These are phyloP conservation scores for Ophiostoma angusticollis DNA, from an alignment of 2,329 filamentous ascomycete species.

Conservation along the genomic window DNA sequence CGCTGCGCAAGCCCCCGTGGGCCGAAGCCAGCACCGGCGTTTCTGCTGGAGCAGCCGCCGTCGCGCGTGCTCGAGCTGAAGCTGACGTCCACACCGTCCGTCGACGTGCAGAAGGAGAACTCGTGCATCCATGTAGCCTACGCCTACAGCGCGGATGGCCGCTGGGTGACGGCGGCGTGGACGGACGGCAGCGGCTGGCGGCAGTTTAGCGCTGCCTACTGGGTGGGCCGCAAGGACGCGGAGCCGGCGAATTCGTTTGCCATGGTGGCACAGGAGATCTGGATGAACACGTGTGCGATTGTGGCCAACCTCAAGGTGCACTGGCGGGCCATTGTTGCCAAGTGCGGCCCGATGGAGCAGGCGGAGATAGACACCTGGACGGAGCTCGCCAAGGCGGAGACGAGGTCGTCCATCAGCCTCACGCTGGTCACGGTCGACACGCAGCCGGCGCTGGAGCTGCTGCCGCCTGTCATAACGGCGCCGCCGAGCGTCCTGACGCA, in stretches of 20 bases:
- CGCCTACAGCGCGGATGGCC: conserved; percentile 57
- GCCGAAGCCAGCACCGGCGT: conserved; percentile 51
- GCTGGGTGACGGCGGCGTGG: conserved; percentile 73
- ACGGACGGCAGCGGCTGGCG: conserved; percentile 64
- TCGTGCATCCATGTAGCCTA: conserved; percentile 73
- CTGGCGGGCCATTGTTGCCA: conserved; percentile 66
- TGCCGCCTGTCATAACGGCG: conserved; percentile 41
- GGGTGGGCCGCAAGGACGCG: conserved; percentile 47
- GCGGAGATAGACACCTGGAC: conserved; percentile 52
- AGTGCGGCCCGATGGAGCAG: conserved; percentile 54
- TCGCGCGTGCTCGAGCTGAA: conserved; percentile 67
- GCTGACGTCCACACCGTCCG: conserved; percentile 51
- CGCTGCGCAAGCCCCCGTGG: conserved; percentile 50
- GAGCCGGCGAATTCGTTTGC: conserved; percentile 38
- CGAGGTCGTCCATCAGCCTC: conserved; percentile 37
- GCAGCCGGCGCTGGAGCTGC: conserved; percentile 48
- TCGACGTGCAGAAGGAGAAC: conserved; percentile 64
- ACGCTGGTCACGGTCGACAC: conserved; percentile 54
- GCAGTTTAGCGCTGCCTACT: conserved; percentile 62
- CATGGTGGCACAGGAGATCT: conserved; percentile 62
- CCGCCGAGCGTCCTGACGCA: conserved; percentile 30
- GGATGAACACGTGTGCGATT: conserved; percentile 64
- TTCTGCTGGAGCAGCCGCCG: conserved; percentile 57
- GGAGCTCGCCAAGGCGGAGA: conserved; percentile 38
- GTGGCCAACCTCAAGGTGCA: conserved; percentile 57